Conservation (phyloP, 75 land plant genomes). For the Isoetes taiwanensis region DNA sequence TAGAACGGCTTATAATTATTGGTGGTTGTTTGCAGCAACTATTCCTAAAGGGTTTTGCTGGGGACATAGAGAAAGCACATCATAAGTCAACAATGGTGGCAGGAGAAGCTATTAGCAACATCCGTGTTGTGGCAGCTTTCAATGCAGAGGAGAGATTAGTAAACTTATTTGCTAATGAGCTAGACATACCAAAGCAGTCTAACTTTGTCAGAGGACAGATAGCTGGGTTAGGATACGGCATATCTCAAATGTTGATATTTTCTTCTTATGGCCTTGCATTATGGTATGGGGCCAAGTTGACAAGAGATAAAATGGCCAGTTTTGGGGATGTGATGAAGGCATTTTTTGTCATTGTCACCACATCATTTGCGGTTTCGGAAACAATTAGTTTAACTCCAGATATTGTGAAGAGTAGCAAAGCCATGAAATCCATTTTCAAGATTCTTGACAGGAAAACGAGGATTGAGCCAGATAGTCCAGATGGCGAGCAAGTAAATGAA, state of each 20-base stretch:
- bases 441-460: slow-evolving; percentile 48
- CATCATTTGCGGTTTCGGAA: slow-evolving; percentile 88
- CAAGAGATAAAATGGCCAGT: slow-evolving; percentile 55
- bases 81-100: slow-evolving; percentile 14
- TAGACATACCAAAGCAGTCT: not conserved
- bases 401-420: slow-evolving; percentile 73
- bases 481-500: not conserved
- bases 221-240: slow-evolving; percentile 75
- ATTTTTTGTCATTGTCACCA: slow-evolving; percentile 88
- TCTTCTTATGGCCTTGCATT: slow-evolving; percentile 81
- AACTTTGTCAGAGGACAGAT: slow-evolving; percentile 4
- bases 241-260: slow-evolving; percentile 68
- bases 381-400: slow-evolving; percentile 81
- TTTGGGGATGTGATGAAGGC: slow-evolving; percentile 82
- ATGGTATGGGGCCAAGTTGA: slow-evolving; percentile 82
- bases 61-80: slow-evolving; percentile 6
- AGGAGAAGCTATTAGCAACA: slow-evolving; percentile 34
- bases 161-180: not conserved
- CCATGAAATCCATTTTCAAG: slow-evolving; percentile 67
- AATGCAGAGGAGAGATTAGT: slow-evolving; percentile 11
- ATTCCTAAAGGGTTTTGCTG: slow-evolving; percentile 6
- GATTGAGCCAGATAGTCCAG: not conserved
- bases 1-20: no score
- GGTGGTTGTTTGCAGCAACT: not conserved
- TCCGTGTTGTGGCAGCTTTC: slow-evolving; percentile 24